Evolutionary conservation across 768 basidiomycete genomes (phyloP), one percentile per base, ranked within the genome.

Genomic region (Mycena filopes): DNA sequence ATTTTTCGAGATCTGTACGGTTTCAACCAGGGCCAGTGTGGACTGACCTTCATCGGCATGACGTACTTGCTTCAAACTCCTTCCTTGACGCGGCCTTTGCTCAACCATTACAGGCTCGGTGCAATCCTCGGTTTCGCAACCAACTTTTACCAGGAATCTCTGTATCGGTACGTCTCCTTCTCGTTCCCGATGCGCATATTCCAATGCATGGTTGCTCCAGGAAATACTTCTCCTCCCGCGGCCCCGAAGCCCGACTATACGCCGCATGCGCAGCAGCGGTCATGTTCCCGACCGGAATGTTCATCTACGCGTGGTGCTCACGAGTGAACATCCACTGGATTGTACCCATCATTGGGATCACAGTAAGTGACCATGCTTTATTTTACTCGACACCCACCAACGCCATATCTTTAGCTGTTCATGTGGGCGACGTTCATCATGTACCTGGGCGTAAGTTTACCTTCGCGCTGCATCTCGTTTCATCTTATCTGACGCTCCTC

Each of bases 261-360:
- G 71, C 79, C n/a, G 79, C 86, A 16, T 85, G 84, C 58, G 69
- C 77, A 7, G 85, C 85, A 0, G 82, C 79, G 0, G 43, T 86
- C 43, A 63, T 84, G 10, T 82, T 87, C 55, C 87, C 88, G 0
- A 63, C 70, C 1, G 84, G 83, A 13, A 86, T 88, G 80, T 85
- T 90, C 76, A 84, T 90, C 55, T 91, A 87, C 67, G 88, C 87
- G 0, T 91, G 88, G 87, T 85, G 86, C 1, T 81, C 85, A 16
- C 81, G 74, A 55, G 65, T 81, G 2, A 63, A 65, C 23, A 80
- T 89, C 5, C 81, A 79, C 46, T 91, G 89, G 89, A 82, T 86
- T 29, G 84, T 77, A 6, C 82, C 82, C 2, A 76, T 78, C 36
- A 80, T 88, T 36, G 87, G 84, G 16, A 77, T 88, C 21, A 73